Conservation (phyloP, 192 early-diverging fungal genomes). For the Gonapodya sp. region DNA sequence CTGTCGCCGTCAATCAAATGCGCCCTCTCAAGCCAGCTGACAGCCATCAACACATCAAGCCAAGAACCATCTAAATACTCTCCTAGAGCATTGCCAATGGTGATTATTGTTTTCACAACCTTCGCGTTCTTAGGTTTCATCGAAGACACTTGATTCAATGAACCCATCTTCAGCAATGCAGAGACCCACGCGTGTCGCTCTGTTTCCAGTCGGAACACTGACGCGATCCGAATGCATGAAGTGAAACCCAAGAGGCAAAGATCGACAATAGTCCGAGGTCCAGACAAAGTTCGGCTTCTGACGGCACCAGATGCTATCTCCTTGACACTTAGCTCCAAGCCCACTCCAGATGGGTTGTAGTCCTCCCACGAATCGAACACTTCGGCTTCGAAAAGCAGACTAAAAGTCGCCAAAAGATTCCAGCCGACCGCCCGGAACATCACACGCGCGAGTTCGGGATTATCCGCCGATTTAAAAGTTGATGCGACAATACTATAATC, state of each 20-base stretch:
- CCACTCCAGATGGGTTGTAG: neutral
- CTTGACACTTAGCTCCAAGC: neutral
- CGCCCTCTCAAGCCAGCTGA: constrained; percentile 12
- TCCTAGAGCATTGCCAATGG: neutral
- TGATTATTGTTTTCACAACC: constrained; percentile 12
- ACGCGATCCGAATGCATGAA: neutral
- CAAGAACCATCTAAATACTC: constrained; percentile 14
- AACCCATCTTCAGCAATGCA: constrained; percentile 8
- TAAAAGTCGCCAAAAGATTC: constrained; percentile 46
- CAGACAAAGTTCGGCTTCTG: neutral
- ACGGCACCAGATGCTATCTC: constrained; percentile 4
- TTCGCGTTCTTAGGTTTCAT: constrained; percentile 13
- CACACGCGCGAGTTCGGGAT: constrained; percentile 34
- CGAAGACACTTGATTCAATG: constrained; percentile 5
- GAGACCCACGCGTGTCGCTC: constrained; percentile 16
- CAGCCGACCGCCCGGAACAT: constrained; percentile 48
- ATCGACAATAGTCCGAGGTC: neutral
- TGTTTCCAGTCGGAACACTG: constrained; percentile 12
- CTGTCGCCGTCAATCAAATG: constrained; percentile 12
- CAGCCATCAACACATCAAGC: constrained; percentile 13
- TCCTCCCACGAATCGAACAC: constrained; percentile 16
- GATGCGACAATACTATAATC: constrained; percentile 14
- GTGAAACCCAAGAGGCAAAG: constrained; percentile 14
- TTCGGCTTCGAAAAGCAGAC: constrained; percentile 37
- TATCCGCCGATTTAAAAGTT: constrained; percentile 29